Base-by-base conservation (phyloP, 1,139 yeast species). In the Lodderomyces theae region DNA sequence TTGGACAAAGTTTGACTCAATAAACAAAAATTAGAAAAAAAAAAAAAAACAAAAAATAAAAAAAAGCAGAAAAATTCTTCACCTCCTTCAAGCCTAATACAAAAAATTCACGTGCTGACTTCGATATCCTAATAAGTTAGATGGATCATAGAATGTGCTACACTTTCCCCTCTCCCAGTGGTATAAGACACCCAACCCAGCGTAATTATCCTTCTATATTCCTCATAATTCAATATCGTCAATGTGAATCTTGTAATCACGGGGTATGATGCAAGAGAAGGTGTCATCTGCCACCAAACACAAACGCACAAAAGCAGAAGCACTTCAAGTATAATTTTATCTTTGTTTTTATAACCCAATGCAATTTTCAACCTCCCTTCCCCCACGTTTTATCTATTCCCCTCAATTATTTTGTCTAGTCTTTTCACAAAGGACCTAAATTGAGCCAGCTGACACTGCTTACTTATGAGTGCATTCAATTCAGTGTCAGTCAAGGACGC, bases 401-500 rank as follows among this genome's bases (percentile, higher is more conserved):
- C 32, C n/a, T 28, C 41, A 19, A 48, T 25, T n/a, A 48, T 30
- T 32, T 37, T 40, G 24, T 48, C 48, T 26, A 48, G 35, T 40
- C 49, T 32, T 30, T 36, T 22, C 3, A 47, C 45, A 17, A 47
- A 39, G 17, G 39, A 40, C 4, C 39, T n/a, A 34, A 47, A 47
- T 9, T 45, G 45, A 10, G 37, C 37, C 31, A 41, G 41, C 24
- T 43, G 38, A n/a, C 47, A 35, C n/a, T 35, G 40, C 8, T 40
- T 45, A 12, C 35, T 41, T 10, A 53, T 50, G n/a, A 45, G 25
- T 15, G 39, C 37, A 16, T 47, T 44, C 23, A 53, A 39, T 19
- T 45, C 41, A 2, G 39, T 32, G 37, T 52, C 51, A 15, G 51
- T 40, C 19, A 52, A 30, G 17, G 42, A 43, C 23, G 39, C 37